These are phyloP conservation scores for Lipomyces kockii DNA, from an alignment of 805 yeast species.

Conservation along the genomic window DNA sequence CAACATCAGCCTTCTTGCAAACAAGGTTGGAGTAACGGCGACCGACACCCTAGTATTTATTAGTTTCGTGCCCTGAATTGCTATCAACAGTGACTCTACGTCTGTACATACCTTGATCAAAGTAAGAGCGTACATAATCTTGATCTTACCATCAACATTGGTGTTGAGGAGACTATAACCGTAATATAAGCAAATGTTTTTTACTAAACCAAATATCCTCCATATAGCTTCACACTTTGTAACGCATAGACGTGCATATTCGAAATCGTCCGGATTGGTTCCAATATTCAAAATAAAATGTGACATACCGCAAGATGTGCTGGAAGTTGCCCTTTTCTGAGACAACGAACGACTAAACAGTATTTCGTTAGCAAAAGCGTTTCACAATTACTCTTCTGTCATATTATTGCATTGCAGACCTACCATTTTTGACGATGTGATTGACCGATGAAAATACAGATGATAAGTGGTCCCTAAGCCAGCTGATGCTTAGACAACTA, in stretches of 20 bases:
- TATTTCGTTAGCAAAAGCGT: background rate
- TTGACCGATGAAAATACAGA: constrained; percentile 1
- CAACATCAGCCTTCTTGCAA: constrained; percentile 99
- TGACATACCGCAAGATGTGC: constrained; percentile 98
- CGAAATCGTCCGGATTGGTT: background rate
- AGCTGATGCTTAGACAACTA: too few relatives aligned
- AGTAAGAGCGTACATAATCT: constrained; percentile 99
- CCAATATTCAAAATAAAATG: background rate
- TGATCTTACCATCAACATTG: constrained; percentile 99
- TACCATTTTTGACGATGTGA: constrained; percentile 21
- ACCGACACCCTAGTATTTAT: constrained; percentile 89
- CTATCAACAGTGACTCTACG: background rate
- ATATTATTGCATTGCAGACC: background rate
- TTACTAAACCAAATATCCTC: background rate
- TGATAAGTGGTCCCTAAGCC: background rate
- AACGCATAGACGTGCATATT: background rate
- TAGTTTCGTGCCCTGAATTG: background rate
- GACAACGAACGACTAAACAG: constrained; percentile 87
- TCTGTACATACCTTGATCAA: constrained; percentile 58
- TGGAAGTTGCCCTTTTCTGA: constrained; percentile 99
- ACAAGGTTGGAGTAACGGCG: constrained; percentile 99
- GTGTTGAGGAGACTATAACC: constrained; percentile 92
- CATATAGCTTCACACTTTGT: background rate
- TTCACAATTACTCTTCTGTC: background rate
- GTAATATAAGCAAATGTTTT: constrained; percentile 11